phyloP scores from a whole-genome alignment of 441 rosid genomes.

The Euphorbia neoarborescens region DNA sequence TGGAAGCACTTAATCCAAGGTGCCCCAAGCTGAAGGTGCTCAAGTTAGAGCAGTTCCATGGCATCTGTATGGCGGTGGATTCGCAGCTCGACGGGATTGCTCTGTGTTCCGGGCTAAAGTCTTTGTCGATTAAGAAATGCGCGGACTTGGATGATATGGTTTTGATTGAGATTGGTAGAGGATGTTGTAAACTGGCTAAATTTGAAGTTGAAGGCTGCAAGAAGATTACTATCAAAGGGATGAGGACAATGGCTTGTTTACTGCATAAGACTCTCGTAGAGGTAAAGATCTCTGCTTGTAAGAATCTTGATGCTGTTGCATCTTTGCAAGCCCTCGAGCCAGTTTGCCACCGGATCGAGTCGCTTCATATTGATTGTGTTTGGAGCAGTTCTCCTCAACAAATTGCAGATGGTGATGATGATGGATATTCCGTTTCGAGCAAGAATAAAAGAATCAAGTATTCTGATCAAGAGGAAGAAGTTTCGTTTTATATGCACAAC shows the following conservation, averaged over 20 bases:
- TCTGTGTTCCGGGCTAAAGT: slow-evolving; percentile 46
- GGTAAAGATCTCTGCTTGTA: slow-evolving; percentile 64
- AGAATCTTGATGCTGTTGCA: slow-evolving; percentile 49
- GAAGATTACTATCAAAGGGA: slow-evolving; percentile 55
- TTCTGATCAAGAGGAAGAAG: slow-evolving; percentile 20
- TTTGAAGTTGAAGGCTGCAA: slow-evolving; percentile 81
- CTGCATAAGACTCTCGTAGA: slow-evolving; percentile 41
- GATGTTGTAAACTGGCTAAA: slow-evolving; percentile 49
- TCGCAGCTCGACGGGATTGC: slow-evolving; percentile 70
- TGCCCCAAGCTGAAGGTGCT: slow-evolving; percentile 48
- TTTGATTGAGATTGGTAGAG: slow-evolving; percentile 68
- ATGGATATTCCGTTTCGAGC: slow-evolving; percentile 16
- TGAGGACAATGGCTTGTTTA: slow-evolving; percentile 55
- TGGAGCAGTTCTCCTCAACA: slow-evolving; percentile 44
- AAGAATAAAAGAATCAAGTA: slow-evolving; percentile 46
- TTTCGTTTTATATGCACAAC: slow-evolving; percentile 11
- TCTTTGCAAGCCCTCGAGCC: slow-evolving; percentile 65
- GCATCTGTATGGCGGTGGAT: slow-evolving; percentile 51
- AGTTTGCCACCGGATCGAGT: slow-evolving; percentile 41
- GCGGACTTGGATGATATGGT: slow-evolving; percentile 73
- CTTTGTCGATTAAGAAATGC: slow-evolving; percentile 53
- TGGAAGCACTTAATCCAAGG: slow-evolving; percentile 45
- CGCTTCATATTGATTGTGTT: slow-evolving; percentile 69
- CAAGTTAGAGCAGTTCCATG: slow-evolving; percentile 64
- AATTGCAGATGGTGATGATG: slow-evolving; percentile 10